These are phyloP conservation scores for Cyberlindnera meyerae DNA, from an alignment of 805 yeast genomes.

Conservation along the genomic window DNA sequence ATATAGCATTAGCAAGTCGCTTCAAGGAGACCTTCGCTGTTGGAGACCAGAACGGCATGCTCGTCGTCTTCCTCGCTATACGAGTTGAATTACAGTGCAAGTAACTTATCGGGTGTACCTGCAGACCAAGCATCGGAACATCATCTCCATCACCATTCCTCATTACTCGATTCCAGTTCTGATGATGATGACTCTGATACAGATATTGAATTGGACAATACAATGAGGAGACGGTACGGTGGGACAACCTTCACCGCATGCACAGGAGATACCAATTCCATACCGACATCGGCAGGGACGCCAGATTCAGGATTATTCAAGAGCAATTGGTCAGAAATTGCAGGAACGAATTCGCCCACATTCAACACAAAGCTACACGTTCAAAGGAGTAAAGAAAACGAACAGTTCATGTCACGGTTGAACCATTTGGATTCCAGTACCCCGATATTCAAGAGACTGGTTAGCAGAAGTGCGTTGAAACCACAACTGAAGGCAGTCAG, in stretches of 20 bases:
- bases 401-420: slow-evolving; percentile 2
- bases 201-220: slow-evolving; percentile 9
- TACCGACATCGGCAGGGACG: not conserved
- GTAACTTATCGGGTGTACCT: slow-evolving; percentile 3
- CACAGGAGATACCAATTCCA: not conserved
- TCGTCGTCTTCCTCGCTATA: slow-evolving; percentile 16
- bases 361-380: slow-evolving; percentile 15
- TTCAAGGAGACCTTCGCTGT: slow-evolving; percentile 12
- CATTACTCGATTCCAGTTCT: not conserved
- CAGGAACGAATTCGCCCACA: slow-evolving; percentile 11
- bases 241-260: not conserved
- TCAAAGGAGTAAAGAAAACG: slow-evolving; percentile 7
- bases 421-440: slow-evolving; percentile 16
- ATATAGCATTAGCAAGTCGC: not conserved
- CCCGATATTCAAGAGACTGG: slow-evolving; percentile 26
- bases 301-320: slow-evolving; percentile 11
- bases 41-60: slow-evolving; percentile 9
- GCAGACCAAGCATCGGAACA: slow-evolving; percentile 2
- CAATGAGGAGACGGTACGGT: not conserved
- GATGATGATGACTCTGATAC: slow-evolving; percentile 16
- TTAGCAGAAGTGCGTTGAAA: slow-evolving; percentile 20
- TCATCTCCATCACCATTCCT: not conserved
- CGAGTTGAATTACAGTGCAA: slow-evolving; percentile 13
- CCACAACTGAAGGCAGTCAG: slow-evolving; percentile 26
- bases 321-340: slow-evolving; percentile 7